These are phyloP conservation scores for Moesziomyces antarcticus DNA, from an alignment of 1,284 basidiomycete genomes.

Conservation along the genomic window DNA sequence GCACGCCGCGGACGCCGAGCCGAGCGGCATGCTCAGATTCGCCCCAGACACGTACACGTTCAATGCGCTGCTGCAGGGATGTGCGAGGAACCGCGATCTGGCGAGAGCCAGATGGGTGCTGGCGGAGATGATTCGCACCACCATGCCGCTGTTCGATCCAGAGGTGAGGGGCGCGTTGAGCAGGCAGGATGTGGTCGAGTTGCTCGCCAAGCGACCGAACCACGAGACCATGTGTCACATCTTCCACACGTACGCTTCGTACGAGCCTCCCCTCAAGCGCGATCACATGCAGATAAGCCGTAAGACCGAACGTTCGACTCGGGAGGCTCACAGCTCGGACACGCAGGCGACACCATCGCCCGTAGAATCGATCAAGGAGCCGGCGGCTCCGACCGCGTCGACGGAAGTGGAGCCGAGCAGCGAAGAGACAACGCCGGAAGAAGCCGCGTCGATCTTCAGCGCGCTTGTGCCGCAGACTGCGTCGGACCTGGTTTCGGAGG, in stretches of 20 bases:
- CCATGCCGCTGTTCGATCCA: conserved; percentile 44
- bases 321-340: not conserved
- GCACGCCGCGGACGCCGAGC: conserved; percentile 74
- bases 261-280: conserved; percentile 71
- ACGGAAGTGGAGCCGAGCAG: conserved; percentile 9
- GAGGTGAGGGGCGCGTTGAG: conserved; percentile 3
- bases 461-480: conserved; percentile 75
- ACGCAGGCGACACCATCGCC: not conserved
- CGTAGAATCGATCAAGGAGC: not conserved
- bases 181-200: conserved; percentile 52
- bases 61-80: conserved; percentile 85
- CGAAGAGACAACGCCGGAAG: conserved; percentile 68
- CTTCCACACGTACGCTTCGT: conserved; percentile 88
- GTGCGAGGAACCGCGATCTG: conserved; percentile 86
- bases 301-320: not conserved
- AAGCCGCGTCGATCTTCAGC: conserved; percentile 71
- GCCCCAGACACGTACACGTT: conserved; percentile 79
- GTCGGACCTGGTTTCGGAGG: conserved; percentile 80
- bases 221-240: conserved; percentile 83
- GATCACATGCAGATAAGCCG: conserved; percentile 8
- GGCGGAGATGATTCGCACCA: conserved; percentile 78
- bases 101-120: conserved; percentile 87
- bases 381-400: conserved; percentile 4
- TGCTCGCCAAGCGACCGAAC: conserved; percentile 71
- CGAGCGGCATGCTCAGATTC: conserved; percentile 67